These are phyloP conservation scores for Blastomyces parvus DNA, from an alignment of 2,329 filamentous ascomycete genomes.

Conservation along the genomic window DNA sequence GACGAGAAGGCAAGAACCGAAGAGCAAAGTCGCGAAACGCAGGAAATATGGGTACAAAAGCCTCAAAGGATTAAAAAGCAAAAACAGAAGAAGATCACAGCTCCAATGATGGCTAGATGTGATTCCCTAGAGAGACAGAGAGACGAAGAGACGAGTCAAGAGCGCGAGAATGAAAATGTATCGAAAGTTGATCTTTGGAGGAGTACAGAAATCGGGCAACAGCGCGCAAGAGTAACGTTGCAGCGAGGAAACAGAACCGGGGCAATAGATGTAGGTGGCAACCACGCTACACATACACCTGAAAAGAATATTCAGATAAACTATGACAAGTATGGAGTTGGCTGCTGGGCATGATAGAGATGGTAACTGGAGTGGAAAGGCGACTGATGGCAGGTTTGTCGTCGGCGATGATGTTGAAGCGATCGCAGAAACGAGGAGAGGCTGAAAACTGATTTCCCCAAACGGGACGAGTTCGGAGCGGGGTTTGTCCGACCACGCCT, in stretches of 20 bases:
- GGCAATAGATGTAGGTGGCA: background rate
- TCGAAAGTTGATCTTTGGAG: background rate
- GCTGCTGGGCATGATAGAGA: background rate
- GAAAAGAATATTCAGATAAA: background rate
- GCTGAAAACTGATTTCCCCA: background rate
- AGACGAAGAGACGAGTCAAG: background rate
- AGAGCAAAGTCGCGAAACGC: background rate
- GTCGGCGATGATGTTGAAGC: conserved; percentile 3
- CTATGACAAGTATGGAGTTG: background rate
- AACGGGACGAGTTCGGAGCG: background rate
- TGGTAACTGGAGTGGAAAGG: background rate
- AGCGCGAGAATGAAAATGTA: background rate
- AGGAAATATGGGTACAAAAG: background rate
- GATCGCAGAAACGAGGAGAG: background rate
- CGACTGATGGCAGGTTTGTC: background rate
- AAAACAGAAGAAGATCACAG: background rate
- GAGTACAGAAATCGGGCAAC: background rate
- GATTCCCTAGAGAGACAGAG: conserved; percentile 3
- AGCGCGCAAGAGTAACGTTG: conserved; percentile 5
- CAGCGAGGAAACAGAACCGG: conserved; percentile 1
- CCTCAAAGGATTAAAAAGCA: background rate
- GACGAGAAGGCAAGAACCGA: conserved; percentile 2
- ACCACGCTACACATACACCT: conserved; percentile 3
- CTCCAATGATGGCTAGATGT: background rate
- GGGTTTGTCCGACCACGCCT: conserved; percentile 3